Conservation (phyloP, 1,284 basidiomycete species). For the Tilletia walkeri region DNA sequence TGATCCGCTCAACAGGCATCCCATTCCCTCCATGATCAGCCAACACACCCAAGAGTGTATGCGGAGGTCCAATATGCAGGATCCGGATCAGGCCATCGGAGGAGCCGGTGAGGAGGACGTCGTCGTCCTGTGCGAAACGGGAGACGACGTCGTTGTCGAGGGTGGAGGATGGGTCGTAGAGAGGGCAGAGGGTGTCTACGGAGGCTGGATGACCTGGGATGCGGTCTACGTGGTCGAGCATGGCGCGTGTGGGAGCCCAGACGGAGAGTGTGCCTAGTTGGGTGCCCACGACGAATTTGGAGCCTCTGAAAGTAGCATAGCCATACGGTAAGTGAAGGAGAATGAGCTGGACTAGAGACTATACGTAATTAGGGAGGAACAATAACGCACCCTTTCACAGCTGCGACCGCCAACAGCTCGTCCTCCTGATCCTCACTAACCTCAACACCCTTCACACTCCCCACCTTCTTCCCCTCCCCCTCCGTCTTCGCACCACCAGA, state of each 20-base stretch:
- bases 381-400: slow-evolving; percentile 71
- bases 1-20: slow-evolving; percentile 83
- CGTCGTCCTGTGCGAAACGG: slow-evolving; percentile 54
- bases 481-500: neutral
- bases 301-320: slow-evolving; percentile 59
- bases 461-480: slow-evolving; percentile 15
- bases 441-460: slow-evolving; percentile 65
- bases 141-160: slow-evolving; percentile 35
- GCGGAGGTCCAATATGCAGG: slow-evolving; percentile 77
- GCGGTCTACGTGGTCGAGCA: slow-evolving; percentile 89
- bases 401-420: slow-evolving; percentile 78
- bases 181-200: slow-evolving; percentile 66
- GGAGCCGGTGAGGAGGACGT: slow-evolving; percentile 81
- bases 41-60: slow-evolving; percentile 83
- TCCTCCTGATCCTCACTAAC: slow-evolving; percentile 90
- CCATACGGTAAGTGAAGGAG: neutral
- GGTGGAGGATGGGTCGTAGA: slow-evolving; percentile 61
- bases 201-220: slow-evolving; percentile 75
- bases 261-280: slow-evolving; percentile 86
- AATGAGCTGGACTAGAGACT: neutral
- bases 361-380: neutral
- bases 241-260: slow-evolving; percentile 80
- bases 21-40: slow-evolving; percentile 70
- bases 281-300: slow-evolving; percentile 83
- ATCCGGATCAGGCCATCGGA: slow-evolving; percentile 88